Percentiles rank a stretch among this genome's conserved stretches.
Evolutionary conservation across 352 stramenopile species (phyloP).

Genomic region (Globisporangium camurandrum): DNA sequence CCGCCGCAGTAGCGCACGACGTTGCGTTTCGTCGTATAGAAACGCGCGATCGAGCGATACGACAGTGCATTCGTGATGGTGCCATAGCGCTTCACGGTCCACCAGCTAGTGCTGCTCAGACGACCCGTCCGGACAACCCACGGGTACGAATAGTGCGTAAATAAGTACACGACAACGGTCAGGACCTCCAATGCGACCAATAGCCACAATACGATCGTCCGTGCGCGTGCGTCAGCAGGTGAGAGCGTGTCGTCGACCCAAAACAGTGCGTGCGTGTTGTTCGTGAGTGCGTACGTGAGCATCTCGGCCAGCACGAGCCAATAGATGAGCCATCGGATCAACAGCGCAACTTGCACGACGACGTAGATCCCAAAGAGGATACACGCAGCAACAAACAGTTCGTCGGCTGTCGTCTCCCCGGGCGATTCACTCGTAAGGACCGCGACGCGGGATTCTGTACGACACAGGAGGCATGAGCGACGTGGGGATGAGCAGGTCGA

Average conservation of each 20-base stretch:
- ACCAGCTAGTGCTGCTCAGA: conserved; percentile 30
- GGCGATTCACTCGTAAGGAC: conserved; percentile 4
- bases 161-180: conserved; percentile 32
- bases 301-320: conserved; percentile 37
- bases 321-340: conserved; percentile 54
- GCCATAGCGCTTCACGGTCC: conserved; percentile 18
- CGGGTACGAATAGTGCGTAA: conserved; percentile 47
- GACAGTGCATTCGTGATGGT: conserved; percentile 16
- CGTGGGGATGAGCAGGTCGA: no score
- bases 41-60: conserved; percentile 18
- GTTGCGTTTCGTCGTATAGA: conserved; percentile 23
- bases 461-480: neutral
- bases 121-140: conserved; percentile 28
- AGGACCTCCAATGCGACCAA: conserved; percentile 29
- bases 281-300: conserved; percentile 16
- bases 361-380: conserved; percentile 49
- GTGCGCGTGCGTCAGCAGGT: conserved; percentile 28
- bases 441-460: neutral
- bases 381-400: conserved; percentile 42
- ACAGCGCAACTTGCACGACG: conserved; percentile 31
- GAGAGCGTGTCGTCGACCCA: conserved; percentile 24
- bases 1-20: conserved; percentile 46
- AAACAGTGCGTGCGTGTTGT: conserved; percentile 11
- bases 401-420: conserved; percentile 22
- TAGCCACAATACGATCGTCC: conserved; percentile 15